Conservation (phyloP, 192 early-diverging fungal species). For the Neocallimastix lanati region DNA sequence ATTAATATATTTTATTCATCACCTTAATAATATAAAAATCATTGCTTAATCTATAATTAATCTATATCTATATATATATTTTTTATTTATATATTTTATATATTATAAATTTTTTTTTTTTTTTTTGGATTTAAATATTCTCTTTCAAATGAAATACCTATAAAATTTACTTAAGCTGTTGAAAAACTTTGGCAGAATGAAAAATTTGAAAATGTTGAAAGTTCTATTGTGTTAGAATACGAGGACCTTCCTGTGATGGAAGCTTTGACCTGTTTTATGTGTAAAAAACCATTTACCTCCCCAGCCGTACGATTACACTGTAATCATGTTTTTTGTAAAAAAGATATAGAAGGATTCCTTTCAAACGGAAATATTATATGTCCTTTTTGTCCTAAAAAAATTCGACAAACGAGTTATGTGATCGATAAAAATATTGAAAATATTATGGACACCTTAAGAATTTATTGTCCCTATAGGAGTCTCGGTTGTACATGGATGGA, state of each 20-base stretch:
- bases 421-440: not conserved
- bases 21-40: no score
- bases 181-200: not conserved
- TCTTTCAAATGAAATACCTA: not conserved
- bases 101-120: no score
- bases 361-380: not conserved
- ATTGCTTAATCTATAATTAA: no score
- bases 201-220: not conserved
- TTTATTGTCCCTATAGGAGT: not conserved
- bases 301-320: not conserved
- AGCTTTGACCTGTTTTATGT: not conserved
- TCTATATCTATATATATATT: no score
- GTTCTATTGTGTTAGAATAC: not conserved
- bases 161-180: no score
- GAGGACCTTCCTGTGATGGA: not conserved
- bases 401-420: not conserved
- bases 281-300: not conserved
- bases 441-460: not conserved
- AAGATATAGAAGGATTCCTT: not conserved
- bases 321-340: not conserved
- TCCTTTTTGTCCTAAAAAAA: not conserved
- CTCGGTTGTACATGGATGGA: not conserved
- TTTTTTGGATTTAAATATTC: no score
- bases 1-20: no score
- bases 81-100: no score